Percentiles rank a stretch among this genome's conserved stretches.
Evolutionary conservation across 257 asterid genomes (phyloP).

Genomic region (Echites panduratus): DNA sequence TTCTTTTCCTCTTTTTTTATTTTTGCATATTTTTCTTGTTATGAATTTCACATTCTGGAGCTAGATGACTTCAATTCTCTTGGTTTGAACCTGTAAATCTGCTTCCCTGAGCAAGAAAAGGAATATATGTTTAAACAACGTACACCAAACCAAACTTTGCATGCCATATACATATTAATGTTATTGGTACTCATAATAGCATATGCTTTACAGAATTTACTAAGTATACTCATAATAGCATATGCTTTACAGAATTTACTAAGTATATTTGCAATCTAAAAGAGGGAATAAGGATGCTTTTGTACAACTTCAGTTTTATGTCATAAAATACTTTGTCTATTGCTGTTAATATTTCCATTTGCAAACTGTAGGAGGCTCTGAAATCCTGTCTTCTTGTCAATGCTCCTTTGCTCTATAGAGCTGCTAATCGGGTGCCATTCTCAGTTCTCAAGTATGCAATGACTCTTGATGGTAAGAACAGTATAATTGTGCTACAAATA

Average conservation of each 20-base stretch:
- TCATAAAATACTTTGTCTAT: neutral
- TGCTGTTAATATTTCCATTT: conserved; percentile 2
- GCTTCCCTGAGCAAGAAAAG: neutral
- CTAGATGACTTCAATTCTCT: neutral
- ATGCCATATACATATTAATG: neutral
- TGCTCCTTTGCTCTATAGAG: conserved; percentile 95
- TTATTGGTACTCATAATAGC: neutral
- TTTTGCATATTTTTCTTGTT: neutral
- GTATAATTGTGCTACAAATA: conserved; percentile 16
- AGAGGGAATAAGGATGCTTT: neutral
- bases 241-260: neutral
- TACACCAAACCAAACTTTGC: neutral
- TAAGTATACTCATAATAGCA: neutral
- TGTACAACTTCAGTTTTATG: neutral
- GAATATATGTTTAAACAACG: neutral
- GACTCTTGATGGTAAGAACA: conserved; percentile 95
- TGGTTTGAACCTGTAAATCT: neutral
- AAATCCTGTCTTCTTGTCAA: conserved; percentile 82
- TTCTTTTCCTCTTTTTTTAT: neutral
- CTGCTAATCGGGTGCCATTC: conserved; percentile 83
- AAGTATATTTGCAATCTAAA: neutral
- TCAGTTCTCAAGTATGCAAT: conserved; percentile 94
- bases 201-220: neutral
- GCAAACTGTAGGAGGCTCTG: conserved; percentile 55
- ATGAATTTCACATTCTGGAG: neutral